phyloP scores from a whole-genome alignment of 106 monocot genomes.

The Allium cepa region DNA sequence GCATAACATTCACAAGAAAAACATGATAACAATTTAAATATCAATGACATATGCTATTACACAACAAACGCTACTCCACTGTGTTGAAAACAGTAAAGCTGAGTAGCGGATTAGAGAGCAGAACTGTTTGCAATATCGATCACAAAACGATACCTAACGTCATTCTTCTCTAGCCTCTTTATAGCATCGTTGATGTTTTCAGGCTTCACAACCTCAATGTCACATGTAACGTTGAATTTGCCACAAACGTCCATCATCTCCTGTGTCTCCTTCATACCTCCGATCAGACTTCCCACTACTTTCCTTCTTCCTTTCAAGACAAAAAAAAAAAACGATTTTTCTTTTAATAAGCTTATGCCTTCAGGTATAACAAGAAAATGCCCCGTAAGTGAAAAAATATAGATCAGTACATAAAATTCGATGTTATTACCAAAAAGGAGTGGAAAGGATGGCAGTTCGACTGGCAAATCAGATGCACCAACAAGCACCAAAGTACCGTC shows the following conservation, averaged over 20 bases:
- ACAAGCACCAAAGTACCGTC: slow-evolving; percentile 52
- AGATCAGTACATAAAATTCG: no score
- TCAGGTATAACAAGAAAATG: no score
- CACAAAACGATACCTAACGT: slow-evolving; percentile 82
- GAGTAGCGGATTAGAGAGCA: no score
- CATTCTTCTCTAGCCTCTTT: slow-evolving; percentile 51
- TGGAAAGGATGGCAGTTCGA: slow-evolving; percentile 63
- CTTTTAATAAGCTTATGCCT: no score
- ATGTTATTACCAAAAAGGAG: slow-evolving; percentile 43
- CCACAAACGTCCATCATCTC: slow-evolving; percentile 84
- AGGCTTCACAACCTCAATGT: slow-evolving; percentile 58
- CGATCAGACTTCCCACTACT: slow-evolving; percentile 63
- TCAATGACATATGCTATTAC: no score
- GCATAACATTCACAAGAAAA: no score
- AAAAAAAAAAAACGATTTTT: no score
- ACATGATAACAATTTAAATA: no score
- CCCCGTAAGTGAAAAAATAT: no score
- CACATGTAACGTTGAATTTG: slow-evolving; percentile 63
- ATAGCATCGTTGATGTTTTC: slow-evolving; percentile 55
- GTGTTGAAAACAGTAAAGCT: no score
- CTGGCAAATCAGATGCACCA: slow-evolving; percentile 53
- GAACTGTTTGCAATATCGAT: slow-evolving; percentile 29
- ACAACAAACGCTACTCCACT: no score
- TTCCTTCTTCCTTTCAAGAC: slow-evolving; percentile 27
- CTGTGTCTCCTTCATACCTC: slow-evolving; percentile 87